phyloP scores from a whole-genome alignment of 208 protist species.

The Angomonas ambiguus region DNA sequence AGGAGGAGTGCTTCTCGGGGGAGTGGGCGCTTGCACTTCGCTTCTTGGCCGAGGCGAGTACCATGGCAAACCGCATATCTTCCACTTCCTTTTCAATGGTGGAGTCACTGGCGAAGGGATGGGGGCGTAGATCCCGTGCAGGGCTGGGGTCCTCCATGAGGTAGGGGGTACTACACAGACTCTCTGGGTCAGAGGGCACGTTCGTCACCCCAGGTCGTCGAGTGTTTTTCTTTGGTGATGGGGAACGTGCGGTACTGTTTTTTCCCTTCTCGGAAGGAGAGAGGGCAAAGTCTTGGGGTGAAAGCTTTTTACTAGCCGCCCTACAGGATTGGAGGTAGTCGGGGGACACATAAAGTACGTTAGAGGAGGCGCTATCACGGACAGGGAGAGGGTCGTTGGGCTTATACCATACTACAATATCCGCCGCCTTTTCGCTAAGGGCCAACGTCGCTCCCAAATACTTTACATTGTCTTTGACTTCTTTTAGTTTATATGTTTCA shows the following conservation, averaged over 20 bases:
- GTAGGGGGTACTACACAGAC: not conserved
- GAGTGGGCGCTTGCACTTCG: not conserved
- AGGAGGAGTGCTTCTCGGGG: not conserved
- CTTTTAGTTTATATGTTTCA: conserved; percentile 10
- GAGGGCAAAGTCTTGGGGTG: not conserved
- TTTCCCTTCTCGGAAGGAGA: not conserved
- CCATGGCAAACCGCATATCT: not conserved
- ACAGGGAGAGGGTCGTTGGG: too few species aligned
- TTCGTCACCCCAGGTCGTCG: not conserved
- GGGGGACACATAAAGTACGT: conserved; percentile 27
- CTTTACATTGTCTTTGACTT: conserved; percentile 17
- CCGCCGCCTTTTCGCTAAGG: conserved; percentile 40
- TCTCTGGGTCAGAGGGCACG: not conserved
- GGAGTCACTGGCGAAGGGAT: too few species aligned
- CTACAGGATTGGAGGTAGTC: conserved; percentile 27
- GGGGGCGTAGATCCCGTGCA: too few species aligned
- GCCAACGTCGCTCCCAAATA: conserved; percentile 58
- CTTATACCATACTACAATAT: conserved; percentile 52
- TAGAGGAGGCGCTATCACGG: too few species aligned
- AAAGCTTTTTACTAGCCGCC: not conserved
- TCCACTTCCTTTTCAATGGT: not conserved
- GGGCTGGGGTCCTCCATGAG: not conserved
- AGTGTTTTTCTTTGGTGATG: too few species aligned
- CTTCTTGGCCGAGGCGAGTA: not conserved
- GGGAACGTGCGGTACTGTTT: too few species aligned